Evolutionary conservation across 805 yeast species (phyloP).

Genomic region (Lachancea sp.): DNA sequence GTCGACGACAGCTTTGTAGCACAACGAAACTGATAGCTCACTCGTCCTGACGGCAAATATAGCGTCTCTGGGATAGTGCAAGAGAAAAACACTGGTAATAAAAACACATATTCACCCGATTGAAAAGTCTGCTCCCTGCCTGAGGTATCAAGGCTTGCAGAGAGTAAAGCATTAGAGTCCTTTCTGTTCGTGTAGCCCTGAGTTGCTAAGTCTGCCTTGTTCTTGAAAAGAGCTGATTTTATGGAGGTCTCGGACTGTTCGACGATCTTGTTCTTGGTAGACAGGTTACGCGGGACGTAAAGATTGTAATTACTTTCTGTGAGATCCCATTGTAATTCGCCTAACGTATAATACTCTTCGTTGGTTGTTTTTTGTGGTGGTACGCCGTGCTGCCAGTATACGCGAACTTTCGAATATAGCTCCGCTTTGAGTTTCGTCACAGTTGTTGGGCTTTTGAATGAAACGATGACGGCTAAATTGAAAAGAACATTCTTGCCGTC

Average conservation of each 20-base stretch:
- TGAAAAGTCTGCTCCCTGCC: slow-evolving; percentile 24
- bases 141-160: slow-evolving; percentile 6
- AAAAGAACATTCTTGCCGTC: slow-evolving; percentile 37
- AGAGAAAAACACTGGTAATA: slow-evolving; percentile 58
- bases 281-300: slow-evolving; percentile 30
- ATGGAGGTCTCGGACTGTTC: slow-evolving; percentile 17
- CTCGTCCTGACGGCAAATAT: slow-evolving; percentile 33
- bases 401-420: slow-evolving; percentile 38
- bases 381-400: slow-evolving; percentile 51
- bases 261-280: slow-evolving; percentile 19
- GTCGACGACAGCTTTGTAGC: slow-evolving; percentile 12
- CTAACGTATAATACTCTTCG: slow-evolving; percentile 45
- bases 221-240: slow-evolving; percentile 19
- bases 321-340: slow-evolving; percentile 43
- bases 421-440: slow-evolving; percentile 37
- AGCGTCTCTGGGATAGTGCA: slow-evolving; percentile 55
- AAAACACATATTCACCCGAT: slow-evolving; percentile 66
- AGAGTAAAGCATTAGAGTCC: slow-evolving; percentile 11
- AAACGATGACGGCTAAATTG: slow-evolving; percentile 46
- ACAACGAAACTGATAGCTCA: slow-evolving; percentile 18
- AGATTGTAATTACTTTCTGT: slow-evolving; percentile 39
- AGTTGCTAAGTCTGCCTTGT: slow-evolving; percentile 5
- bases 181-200: slow-evolving; percentile 18
- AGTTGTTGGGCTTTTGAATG: slow-evolving; percentile 36
- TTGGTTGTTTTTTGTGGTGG: slow-evolving; percentile 40